Evolutionary conservation across 495 filamentous ascomycete genomes (phyloP).

Genomic region (Elasticomyces elasticus): DNA sequence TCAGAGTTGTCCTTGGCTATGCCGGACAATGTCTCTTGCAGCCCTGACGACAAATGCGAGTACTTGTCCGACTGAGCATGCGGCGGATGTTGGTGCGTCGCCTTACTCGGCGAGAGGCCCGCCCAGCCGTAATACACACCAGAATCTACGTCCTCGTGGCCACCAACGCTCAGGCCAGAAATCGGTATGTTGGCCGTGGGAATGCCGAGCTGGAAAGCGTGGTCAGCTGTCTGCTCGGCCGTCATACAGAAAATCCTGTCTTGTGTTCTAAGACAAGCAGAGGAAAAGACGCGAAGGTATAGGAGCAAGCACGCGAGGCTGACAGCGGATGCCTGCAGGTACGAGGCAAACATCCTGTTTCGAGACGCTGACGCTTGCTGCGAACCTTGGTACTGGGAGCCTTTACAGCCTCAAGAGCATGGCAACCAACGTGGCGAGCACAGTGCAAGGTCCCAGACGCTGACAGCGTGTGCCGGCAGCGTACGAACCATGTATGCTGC

Average conservation of each 20-base stretch:
- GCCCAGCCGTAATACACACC: conserved; percentile 93
- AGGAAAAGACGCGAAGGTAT: not conserved
- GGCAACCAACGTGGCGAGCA: not conserved
- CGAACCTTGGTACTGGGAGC: not conserved
- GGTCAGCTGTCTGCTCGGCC: conserved; percentile 6
- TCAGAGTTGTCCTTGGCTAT: not conserved
- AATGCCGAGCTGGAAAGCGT: conserved; percentile 60
- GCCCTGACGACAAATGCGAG: not conserved
- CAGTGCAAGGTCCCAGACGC: not conserved
- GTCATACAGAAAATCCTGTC: not conserved
- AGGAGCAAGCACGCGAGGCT: not conserved
- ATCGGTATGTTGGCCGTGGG: conserved; percentile 95
- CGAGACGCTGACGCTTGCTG: not conserved
- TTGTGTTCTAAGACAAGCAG: not conserved
- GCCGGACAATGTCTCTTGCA: not conserved
- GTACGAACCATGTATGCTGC: not conserved
- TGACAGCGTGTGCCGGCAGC: conserved; percentile 3
- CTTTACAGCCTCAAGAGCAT: not conserved
- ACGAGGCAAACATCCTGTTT: not conserved
- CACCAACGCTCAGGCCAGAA: conserved; percentile 54
- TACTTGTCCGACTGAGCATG: not conserved
- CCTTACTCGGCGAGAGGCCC: conserved; percentile 36
- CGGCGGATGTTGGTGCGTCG: conserved; percentile 13
- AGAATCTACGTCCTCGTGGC: conserved; percentile 56
- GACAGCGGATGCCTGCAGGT: conserved; percentile 17